Percentiles rank a stretch among this genome's conserved stretches.
phyloP scores from a whole-genome alignment of 2,329 filamentous ascomycete species.

The Calonectria multiphialidica region DNA sequence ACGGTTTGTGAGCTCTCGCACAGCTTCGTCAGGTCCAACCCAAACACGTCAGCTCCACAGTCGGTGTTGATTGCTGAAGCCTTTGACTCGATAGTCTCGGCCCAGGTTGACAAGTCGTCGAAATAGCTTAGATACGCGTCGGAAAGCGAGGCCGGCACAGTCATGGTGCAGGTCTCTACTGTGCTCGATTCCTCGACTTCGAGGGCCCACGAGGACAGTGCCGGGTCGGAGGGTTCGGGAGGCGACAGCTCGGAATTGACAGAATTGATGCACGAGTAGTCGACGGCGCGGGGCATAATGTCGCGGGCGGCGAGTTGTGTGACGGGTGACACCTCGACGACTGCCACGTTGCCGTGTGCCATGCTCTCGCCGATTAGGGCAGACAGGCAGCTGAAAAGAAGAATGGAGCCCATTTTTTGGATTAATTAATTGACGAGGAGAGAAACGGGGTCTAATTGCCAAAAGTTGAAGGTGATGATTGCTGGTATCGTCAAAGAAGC shows the following conservation, averaged over 20 bases:
- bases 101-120: not conserved
- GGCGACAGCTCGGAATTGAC: not conserved
- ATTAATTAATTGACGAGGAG: not conserved
- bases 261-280: not conserved
- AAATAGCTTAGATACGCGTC: not conserved
- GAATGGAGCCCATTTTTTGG: not conserved
- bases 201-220: not conserved
- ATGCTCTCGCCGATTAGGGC: not conserved
- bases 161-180: not conserved
- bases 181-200: not conserved
- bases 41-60: not conserved
- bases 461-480: too few species aligned
- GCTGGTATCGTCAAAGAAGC: too few species aligned
- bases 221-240: not conserved
- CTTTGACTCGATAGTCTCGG: not conserved
- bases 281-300: not conserved
- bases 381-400: not conserved
- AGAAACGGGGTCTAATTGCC: too few species aligned
- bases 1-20: not conserved
- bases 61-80: not conserved
- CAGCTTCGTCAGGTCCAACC: not conserved
- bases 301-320: too few species aligned
- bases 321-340: not conserved
- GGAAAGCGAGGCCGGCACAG: not conserved
- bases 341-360: not conserved